Percentiles rank a stretch among this genome's conserved stretches.
Conservation (phyloP, 768 basidiomycete genomes). For the Naganishia vaughanmartiniae region DNA sequence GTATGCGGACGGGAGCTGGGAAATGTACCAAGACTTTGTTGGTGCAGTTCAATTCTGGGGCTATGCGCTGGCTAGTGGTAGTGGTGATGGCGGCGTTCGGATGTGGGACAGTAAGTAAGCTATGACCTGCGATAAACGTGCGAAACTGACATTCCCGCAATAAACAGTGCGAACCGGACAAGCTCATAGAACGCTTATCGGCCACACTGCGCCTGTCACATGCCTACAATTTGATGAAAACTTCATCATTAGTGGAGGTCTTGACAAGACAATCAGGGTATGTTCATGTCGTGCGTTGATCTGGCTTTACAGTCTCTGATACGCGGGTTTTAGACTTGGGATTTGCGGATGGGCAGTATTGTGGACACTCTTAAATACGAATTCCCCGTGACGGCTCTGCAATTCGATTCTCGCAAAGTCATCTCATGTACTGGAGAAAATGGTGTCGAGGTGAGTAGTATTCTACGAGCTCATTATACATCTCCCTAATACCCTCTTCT, state of each 20-base stretch:
- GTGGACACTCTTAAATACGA: constrained; percentile 89
- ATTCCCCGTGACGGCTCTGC: constrained; percentile 80
- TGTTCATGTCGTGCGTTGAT: constrained; percentile 42
- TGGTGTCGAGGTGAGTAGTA: constrained; percentile 68
- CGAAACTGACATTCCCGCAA: neutral
- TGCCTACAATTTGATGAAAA: constrained; percentile 93
- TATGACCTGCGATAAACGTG: neutral
- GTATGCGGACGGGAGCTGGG: constrained; percentile 84
- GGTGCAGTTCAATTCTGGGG: constrained; percentile 99
- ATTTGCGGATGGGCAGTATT: constrained; percentile 81
- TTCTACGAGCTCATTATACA: constrained; percentile 31
- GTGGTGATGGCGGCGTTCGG: constrained; percentile 91
- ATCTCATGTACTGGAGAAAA: constrained; percentile 91
- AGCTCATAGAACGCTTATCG: constrained; percentile 84
- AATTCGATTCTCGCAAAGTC: constrained; percentile 92
- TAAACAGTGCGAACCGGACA: constrained; percentile 93
- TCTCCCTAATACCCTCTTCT: too few relatives aligned
- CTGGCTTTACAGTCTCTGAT: constrained; percentile 3
- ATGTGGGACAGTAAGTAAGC: constrained; percentile 96
- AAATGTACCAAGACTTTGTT: constrained; percentile 95
- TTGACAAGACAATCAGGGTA: constrained; percentile 89
- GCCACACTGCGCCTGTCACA: constrained; percentile 89
- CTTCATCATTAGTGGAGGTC: constrained; percentile 84
- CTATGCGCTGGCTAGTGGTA: constrained; percentile 92
- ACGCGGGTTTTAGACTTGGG: constrained; percentile 78